These are phyloP conservation scores for Urostyla sp. DNA, from an alignment of 73 alveolate species.

Conservation along the genomic window DNA sequence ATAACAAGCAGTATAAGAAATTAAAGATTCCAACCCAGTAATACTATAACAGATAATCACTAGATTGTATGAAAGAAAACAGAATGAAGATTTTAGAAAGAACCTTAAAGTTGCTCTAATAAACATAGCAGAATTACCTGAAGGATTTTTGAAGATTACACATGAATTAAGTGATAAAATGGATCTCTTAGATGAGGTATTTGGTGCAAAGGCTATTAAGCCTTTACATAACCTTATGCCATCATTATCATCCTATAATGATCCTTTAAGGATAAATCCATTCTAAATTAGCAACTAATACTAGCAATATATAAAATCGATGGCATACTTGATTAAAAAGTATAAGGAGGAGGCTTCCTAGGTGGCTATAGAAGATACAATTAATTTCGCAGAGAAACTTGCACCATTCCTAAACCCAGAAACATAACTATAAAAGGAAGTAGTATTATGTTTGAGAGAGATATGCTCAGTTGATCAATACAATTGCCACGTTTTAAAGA, in stretches of 20 bases:
- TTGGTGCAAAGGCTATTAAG: conserved; percentile 86
- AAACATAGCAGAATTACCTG: conserved; percentile 92
- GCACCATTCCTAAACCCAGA: conserved; percentile 84
- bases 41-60: conserved; percentile 77
- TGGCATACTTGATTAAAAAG: conserved; percentile 79
- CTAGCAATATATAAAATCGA: conserved; percentile 75
- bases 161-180: conserved; percentile 79
- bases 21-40: conserved; percentile 60
- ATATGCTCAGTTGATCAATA: conserved; percentile 75
- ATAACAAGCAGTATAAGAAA: conserved; percentile 69
- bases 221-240: conserved; percentile 87
- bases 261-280: conserved; percentile 80
- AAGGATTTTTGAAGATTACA: conserved; percentile 89
- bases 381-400: conserved; percentile 87
- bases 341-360: conserved; percentile 86
- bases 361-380: conserved; percentile 85
- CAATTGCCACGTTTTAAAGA: conserved; percentile 75
- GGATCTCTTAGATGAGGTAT: conserved; percentile 89
- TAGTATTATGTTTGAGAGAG: conserved; percentile 72
- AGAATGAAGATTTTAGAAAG: conserved; percentile 78
- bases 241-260: conserved; percentile 73
- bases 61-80: conserved; percentile 62
- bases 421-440: conserved; percentile 71
- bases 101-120: conserved; percentile 82
- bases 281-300: conserved; percentile 68